Conservation (phyloP, 1,284 basidiomycete species). For the Apiotrichum mycotoxinovorans region DNA sequence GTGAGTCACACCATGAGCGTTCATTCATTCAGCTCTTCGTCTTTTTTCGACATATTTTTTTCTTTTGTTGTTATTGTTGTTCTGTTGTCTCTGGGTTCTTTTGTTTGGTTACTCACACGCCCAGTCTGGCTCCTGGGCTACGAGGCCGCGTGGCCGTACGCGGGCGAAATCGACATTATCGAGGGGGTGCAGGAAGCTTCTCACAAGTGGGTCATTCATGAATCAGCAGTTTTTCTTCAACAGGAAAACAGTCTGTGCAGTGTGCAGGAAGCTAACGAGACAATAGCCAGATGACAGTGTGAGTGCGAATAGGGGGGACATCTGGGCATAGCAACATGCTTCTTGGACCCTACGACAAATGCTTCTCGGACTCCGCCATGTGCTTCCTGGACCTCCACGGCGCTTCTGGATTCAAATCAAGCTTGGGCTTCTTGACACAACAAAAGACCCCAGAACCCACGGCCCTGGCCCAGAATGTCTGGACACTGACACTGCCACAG, state of each 20-base stretch:
- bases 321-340: no score
- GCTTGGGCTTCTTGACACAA: no score
- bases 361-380: no score
- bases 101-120: background rate
- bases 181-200: constrained; percentile 43
- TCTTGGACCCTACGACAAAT: no score
- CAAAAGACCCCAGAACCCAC: no score
- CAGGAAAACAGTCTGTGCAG: no score
- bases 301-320: no score
- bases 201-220: constrained; percentile 32
- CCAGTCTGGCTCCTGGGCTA: constrained; percentile 48
- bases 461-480: no score
- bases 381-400: no score
- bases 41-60: no score
- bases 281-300: constrained; percentile 47
- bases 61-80: background rate
- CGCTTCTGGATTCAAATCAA: no score
- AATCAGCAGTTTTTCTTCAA: no score
- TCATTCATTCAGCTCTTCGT: background rate
- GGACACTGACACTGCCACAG: constrained; percentile 15
- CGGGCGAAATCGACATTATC: constrained; percentile 49
- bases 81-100: background rate
- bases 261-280: background rate
- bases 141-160: constrained; percentile 33
- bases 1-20: constrained; percentile 23